A percentile compares a stretch with the other conserved stretches of the same genome.
These are phyloP conservation scores for Acanthamoeba sp. DNA, from an alignment of 208 protist species.

Conservation along the genomic window DNA sequence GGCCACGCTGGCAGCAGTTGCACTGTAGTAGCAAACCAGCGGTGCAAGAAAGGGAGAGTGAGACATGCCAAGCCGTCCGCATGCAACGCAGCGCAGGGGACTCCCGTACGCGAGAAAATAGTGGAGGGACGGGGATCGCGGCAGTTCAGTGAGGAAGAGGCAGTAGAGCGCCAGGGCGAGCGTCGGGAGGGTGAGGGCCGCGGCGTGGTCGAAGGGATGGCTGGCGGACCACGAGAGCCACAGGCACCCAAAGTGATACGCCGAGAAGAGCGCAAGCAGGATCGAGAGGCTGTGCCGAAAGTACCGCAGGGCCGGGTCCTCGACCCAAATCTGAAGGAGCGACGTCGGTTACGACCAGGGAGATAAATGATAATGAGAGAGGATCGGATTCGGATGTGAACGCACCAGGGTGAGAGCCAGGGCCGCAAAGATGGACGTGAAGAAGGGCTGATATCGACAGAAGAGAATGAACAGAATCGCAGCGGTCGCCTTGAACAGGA, in stretches of 20 bases:
- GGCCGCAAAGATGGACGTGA: neutral
- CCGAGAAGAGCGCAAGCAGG: neutral
- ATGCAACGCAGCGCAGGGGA: neutral
- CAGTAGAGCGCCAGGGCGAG: neutral
- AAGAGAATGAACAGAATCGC: neutral
- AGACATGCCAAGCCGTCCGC: neutral
- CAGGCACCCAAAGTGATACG: conserved; percentile 43
- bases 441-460: neutral
- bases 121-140: neutral
- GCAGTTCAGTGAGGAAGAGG: neutral
- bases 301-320: neutral
- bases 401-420: neutral
- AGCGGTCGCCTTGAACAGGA: neutral
- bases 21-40: neutral
- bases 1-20: neutral
- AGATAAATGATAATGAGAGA: no score
- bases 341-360: no score
- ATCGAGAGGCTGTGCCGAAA: conserved; percentile 14
- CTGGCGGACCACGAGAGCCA: neutral
- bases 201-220: neutral
- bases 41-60: neutral
- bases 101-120: conserved; percentile 12
- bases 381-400: no score
- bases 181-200: neutral
- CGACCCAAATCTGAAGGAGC: neutral